Base-by-base conservation (phyloP, 352 stramenopile genomes). In the Globisporangium iwayamae region DNA sequence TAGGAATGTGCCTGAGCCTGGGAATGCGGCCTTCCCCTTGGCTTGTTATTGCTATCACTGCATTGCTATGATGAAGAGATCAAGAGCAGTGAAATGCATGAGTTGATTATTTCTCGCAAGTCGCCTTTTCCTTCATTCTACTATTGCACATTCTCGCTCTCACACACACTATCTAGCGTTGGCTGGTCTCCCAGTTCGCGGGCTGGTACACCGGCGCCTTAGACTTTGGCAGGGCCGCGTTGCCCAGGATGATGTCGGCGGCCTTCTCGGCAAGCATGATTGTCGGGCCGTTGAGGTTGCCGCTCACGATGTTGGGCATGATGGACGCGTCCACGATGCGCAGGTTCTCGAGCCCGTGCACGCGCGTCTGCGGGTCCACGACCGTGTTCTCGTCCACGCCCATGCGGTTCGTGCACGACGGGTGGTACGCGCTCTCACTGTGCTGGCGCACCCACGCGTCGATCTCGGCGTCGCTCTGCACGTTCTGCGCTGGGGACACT, bases 241-340 rank as follows among this genome's bases (percentile, higher is more conserved):
- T 89, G 53, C 80, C 83, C 43, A 93, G 71, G 50, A 98, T 97
- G 62, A 97, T 94, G 60, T 98, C 89, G 41, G 94, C 92, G 18
- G 89, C 91, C 70, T 97, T 97, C 68, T 98, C 94, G 11, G 89
- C 94, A 39, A 98, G 76, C 78, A 98, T 97, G 69, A 98, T 96
- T 34, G 93, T 90, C n/a, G 93, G 96, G 1, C 72, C 90, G 71
- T 98, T 98, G 18, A 97, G 79, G 69, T 98, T 98, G 50, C 95
- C 95, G 57, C 91, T 98, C 56, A 97, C 78, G 56, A 98, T 97
- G 69, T 91, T 95, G 45, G 94, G 94, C 81, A 98, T 98, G 65
- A 98, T 91, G 46, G 88, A 97, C 34, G 94, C 92, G 67, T 98
- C 95, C 2, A 94, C 90, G 11, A 98, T 73, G 36, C 90, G 85